phyloP scores from a whole-genome alignment of 176 grass and related monocot species.

The Triticum timopheevii region DNA sequence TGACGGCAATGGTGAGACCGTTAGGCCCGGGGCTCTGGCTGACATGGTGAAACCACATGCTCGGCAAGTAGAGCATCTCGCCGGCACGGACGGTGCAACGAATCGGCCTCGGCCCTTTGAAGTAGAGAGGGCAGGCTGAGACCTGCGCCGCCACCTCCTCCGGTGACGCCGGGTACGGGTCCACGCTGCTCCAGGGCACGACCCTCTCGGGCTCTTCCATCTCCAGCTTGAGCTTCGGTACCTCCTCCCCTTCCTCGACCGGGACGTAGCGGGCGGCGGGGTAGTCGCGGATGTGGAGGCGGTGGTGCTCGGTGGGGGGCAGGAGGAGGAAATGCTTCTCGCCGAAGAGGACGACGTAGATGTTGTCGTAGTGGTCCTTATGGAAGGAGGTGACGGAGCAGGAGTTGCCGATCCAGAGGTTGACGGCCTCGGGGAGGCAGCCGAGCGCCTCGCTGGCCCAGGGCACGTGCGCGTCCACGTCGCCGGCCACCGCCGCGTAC shows the following conservation, averaged over 20 bases:
- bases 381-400: slow-evolving; percentile 84
- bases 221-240: slow-evolving; percentile 57
- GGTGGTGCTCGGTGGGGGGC: slow-evolving; percentile 84
- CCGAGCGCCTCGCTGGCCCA: slow-evolving; percentile 88
- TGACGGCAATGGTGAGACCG: slow-evolving; percentile 84
- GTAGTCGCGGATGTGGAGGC: slow-evolving; percentile 73
- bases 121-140: slow-evolving; percentile 71
- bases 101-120: slow-evolving; percentile 67
- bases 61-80: slow-evolving; percentile 95
- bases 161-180: slow-evolving; percentile 60
- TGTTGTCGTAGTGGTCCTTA: slow-evolving; percentile 98
- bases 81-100: slow-evolving; percentile 79
- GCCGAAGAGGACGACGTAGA: slow-evolving; percentile 78
- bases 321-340: slow-evolving; percentile 90
- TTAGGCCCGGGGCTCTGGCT: slow-evolving; percentile 80
- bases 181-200: slow-evolving; percentile 91
- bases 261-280: slow-evolving; percentile 56
- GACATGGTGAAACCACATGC: slow-evolving; percentile 99
- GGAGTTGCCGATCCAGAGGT: slow-evolving; percentile 84
- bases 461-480: slow-evolving; percentile 81
- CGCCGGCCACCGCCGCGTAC: slow-evolving; percentile 65
- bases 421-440: slow-evolving; percentile 82
- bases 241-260: slow-evolving; percentile 23
- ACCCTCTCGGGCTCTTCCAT: slow-evolving; percentile 54
- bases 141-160: slow-evolving; percentile 54